Conservation (phyloP, 352 stramenopile genomes). For the Thalassiosira livingstoniorum region DNA sequence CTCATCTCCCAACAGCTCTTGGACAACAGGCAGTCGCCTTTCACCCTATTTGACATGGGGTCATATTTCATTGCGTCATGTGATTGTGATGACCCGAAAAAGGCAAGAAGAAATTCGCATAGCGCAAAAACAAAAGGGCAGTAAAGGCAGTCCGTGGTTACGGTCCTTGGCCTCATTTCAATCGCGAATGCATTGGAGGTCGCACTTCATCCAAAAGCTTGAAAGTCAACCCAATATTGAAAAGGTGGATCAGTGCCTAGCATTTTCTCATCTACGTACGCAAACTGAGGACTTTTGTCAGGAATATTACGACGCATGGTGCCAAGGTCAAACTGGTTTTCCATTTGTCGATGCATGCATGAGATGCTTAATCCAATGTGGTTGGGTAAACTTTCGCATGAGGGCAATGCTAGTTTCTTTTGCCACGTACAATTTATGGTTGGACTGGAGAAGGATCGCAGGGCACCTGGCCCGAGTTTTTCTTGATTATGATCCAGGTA, state of each 20-base stretch:
- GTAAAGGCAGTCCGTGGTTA: conserved; percentile 46
- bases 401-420: conserved; percentile 79
- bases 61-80: conserved; percentile 66
- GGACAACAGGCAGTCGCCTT: conserved; percentile 70
- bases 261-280: conserved; percentile 69
- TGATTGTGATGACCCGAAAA: conserved; percentile 49
- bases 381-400: conserved; percentile 82
- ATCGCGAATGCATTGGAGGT: conserved; percentile 74
- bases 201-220: conserved; percentile 82
- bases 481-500: conserved; percentile 73
- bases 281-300: conserved; percentile 70
- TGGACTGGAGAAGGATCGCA: conserved; percentile 75
- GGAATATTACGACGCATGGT: conserved; percentile 67
- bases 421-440: conserved; percentile 78
- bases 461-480: conserved; percentile 71
- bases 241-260: conserved; percentile 58
- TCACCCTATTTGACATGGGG: conserved; percentile 77
- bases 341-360: conserved; percentile 81
- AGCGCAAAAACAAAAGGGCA: conserved; percentile 42
- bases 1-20: conserved; percentile 73
- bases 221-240: conserved; percentile 72
- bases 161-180: conserved; percentile 70
- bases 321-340: conserved; percentile 65
- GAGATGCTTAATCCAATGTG: conserved; percentile 71
- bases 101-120: conserved; percentile 57